These are phyloP conservation scores for Aspergillus panamensis DNA, from an alignment of 495 filamentous ascomycete genomes.

Conservation along the genomic window DNA sequence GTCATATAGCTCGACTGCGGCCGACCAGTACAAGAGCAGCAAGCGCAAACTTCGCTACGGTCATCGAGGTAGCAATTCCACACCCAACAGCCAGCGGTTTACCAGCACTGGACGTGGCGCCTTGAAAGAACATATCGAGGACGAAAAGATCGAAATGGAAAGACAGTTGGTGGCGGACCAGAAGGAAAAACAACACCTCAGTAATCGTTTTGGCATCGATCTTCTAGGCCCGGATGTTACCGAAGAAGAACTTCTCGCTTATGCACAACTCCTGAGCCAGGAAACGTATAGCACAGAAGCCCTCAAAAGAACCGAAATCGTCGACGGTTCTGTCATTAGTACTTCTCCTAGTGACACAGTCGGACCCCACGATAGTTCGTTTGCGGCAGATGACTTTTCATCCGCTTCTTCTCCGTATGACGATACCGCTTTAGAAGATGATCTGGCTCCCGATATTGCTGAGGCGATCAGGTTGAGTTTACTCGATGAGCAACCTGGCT, in stretches of 20 bases:
- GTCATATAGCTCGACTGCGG: constrained; percentile 76
- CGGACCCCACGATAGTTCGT: constrained; percentile 46
- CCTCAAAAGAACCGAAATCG: constrained; percentile 50
- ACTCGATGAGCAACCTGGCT: constrained; percentile 44
- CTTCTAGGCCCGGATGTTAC: constrained; percentile 65
- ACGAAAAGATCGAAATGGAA: constrained; percentile 74
- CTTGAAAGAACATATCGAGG: constrained; percentile 73
- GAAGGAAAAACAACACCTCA: constrained; percentile 63
- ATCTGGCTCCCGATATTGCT: constrained; percentile 72
- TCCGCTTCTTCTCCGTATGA: constrained; percentile 41
- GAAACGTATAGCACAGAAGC: constrained; percentile 66
- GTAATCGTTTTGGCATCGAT: constrained; percentile 76
- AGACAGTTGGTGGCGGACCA: constrained; percentile 62
- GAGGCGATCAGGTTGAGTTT: constrained; percentile 78
- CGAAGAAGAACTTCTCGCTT: constrained; percentile 86
- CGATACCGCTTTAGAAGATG: constrained; percentile 46
- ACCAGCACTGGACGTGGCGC: constrained; percentile 58
- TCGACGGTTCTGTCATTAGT: constrained; percentile 47
- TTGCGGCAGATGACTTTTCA: constrained; percentile 47
- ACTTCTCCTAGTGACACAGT: constrained; percentile 42
- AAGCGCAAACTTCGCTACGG: constrained; percentile 60
- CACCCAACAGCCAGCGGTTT: constrained; percentile 51
- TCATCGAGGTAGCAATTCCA: constrained; percentile 56
- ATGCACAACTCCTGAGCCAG: constrained; percentile 83
- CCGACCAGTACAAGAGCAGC: constrained; percentile 60